Base-by-base conservation (phyloP, 2,329 filamentous ascomycete species). In the Geoglossum cookeanum region DNA sequence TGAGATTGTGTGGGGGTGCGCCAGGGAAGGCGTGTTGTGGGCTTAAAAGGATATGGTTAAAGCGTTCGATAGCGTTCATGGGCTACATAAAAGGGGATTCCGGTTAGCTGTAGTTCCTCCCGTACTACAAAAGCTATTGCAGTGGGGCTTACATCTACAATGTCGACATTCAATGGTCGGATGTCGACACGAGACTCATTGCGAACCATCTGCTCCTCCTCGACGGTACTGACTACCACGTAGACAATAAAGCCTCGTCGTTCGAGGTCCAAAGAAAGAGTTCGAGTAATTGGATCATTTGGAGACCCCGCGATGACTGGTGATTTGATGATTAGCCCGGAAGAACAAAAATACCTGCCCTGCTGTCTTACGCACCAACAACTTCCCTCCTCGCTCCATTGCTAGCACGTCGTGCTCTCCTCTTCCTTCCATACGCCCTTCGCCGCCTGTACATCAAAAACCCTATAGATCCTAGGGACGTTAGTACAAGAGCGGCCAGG, bases 161-260 rank as follows among this genome's bases (percentile, higher is more conserved):
- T 81, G 65, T 97, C 89, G 61, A 97, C 77, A 66, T 81, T 81
- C 58, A 98, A 72, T 6, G 91, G 82, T 61, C 85, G 80, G 61
- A 97, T 84, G 66, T 97, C 92, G 5, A 81, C 76, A 60, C 88
- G 78, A n/a, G 82, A 78, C 68, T 94, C 79, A 59, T 80, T 78
- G 59, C 87, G 80, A 13, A 97, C 82, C 61, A 85, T 72, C 39
- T 83, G 76, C 68, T 97, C 89, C 63, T 97, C 91, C 64, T 95
- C 87, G 59, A 82, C 72, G n/a, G 81, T 87, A 61, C 81, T 84
- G 64, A 89, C 91, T 0, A 94, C 86, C 59, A 98, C 76, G 68
- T 89, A 98, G 58, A 97, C 87, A 60, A 97, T 86, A 68, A 94
- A 97, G 3, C 92, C 92, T 61, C 89, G 81, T 59, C 89, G 78